phyloP scores from a whole-genome alignment of 1,139 yeast species.

The Saccharomyces uvarum region DNA sequence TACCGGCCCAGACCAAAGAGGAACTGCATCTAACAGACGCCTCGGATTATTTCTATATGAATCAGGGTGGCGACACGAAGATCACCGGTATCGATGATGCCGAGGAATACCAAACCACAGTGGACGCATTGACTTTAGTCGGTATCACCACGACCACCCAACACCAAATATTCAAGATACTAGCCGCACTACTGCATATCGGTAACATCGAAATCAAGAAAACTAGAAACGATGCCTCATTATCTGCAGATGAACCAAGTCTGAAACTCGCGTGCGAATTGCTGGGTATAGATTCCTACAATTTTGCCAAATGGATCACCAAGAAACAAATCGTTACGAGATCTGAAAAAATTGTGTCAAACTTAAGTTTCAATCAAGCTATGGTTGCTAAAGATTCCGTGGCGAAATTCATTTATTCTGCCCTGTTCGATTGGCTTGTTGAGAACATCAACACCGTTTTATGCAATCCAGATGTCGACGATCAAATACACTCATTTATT shows the following conservation, averaged over 20 bases:
- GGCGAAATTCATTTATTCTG: conserved; percentile 87
- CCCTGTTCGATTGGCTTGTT: conserved; percentile 95
- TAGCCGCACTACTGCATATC: conserved; percentile 86
- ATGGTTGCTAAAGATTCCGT: conserved; percentile 92
- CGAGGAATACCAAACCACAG: conserved; percentile 67
- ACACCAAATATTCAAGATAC: conserved; percentile 61
- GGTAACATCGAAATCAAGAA: conserved; percentile 91
- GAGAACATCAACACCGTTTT: conserved; percentile 74
- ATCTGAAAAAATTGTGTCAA: conserved; percentile 84
- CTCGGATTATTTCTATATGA: conserved; percentile 70
- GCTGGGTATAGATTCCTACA: conserved; percentile 67
- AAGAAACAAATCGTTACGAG: conserved; percentile 90
- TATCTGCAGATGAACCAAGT: conserved; percentile 82
- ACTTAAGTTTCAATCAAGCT: conserved; percentile 79
- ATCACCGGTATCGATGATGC: conserved; percentile 82
- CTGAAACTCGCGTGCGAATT: conserved; percentile 78
- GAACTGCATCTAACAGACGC: conserved; percentile 56
- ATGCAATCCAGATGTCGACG: conserved; percentile 63
- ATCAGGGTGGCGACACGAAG: conserved; percentile 77
- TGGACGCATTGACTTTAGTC: conserved; percentile 69
- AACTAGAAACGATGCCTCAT: conserved; percentile 75
- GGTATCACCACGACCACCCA: conserved; percentile 63
- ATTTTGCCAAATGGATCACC: conserved; percentile 85
- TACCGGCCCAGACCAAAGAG: conserved; percentile 52
- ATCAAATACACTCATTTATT: conserved; percentile 63